phyloP scores from a whole-genome alignment of 441 rosid species.

The Bruguiera hainesii region DNA sequence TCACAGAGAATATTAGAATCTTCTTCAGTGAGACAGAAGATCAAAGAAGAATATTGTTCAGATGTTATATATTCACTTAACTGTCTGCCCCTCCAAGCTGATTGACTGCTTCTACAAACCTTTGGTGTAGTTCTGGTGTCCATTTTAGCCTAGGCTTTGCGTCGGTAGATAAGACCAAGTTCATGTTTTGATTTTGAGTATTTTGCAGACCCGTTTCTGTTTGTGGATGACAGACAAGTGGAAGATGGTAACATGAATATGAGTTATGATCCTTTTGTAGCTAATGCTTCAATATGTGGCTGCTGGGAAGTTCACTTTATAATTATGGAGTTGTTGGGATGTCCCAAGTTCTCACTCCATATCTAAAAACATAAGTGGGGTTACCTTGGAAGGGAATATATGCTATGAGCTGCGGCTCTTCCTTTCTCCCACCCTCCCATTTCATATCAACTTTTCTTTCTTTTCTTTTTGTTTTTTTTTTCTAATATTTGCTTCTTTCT shows the following conservation, averaged over 20 bases:
- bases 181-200: conserved; percentile 54
- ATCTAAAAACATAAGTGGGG: conserved; percentile 91
- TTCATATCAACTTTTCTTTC: conserved; percentile 35
- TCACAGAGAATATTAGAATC: conserved; percentile 17
- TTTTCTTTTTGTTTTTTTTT: neutral
- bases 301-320: conserved; percentile 36
- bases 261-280: conserved; percentile 23
- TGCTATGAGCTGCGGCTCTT: conserved; percentile 70
- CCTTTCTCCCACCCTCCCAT: conserved; percentile 28
- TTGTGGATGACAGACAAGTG: conserved; percentile 17
- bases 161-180: conserved; percentile 76
- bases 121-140: conserved; percentile 87
- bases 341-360: conserved; percentile 75
- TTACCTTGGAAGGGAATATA: conserved; percentile 77
- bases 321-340: conserved; percentile 43
- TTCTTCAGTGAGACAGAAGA: neutral
- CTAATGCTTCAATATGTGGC: conserved; percentile 29
- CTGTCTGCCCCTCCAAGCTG: conserved; percentile 95
- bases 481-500: conserved; percentile 19
- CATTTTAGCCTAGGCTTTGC: conserved; percentile 96
- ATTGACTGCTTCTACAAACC: conserved; percentile 71
- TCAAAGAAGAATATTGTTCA: neutral
- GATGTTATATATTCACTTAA: conserved; percentile 30
- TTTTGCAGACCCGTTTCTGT: conserved; percentile 29
- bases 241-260: conserved; percentile 28